Evolutionary conservation across 2,329 filamentous ascomycete genomes (phyloP).

Genomic region (Blastomyces gilchristii): DNA sequence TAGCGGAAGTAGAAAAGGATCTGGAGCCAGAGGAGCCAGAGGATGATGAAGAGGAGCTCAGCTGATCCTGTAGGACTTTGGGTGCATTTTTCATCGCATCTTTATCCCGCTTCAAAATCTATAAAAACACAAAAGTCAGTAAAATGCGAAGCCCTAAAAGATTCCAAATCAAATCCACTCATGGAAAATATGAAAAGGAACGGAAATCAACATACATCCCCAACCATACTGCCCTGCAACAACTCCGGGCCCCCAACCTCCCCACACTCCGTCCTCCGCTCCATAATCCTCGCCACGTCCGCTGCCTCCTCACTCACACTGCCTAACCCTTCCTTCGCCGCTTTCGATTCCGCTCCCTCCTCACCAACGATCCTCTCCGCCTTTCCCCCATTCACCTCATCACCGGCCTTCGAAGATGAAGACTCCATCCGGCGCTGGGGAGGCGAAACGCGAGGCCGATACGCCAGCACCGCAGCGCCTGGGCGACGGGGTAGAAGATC

Average conservation of each 20-base stretch:
- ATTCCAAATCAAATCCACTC: neutral
- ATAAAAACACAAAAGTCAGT: slow-evolving; percentile 1
- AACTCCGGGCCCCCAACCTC: slow-evolving; percentile 48
- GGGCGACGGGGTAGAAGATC: neutral
- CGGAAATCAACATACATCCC: slow-evolving; percentile 44
- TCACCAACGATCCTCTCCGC: slow-evolving; percentile 12
- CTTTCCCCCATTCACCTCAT: neutral
- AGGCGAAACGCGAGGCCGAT: neutral
- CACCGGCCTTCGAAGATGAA: neutral
- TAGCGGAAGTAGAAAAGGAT: slow-evolving; percentile 49
- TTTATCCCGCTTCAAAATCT: slow-evolving; percentile 56
- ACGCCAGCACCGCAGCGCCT: neutral
- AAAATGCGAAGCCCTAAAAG: neutral
- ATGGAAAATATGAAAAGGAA: neutral
- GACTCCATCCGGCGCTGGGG: neutral
- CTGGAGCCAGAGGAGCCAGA: slow-evolving; percentile 27
- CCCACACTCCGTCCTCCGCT: slow-evolving; percentile 29
- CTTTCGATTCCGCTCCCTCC: slow-evolving; percentile 29
- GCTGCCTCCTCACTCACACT: slow-evolving; percentile 57
- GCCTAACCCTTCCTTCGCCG: slow-evolving; percentile 45
- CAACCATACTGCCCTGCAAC: slow-evolving; percentile 54
- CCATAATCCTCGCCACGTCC: slow-evolving; percentile 48
- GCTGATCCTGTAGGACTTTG: slow-evolving; percentile 52
- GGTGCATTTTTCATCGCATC: slow-evolving; percentile 53
- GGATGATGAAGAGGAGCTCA: slow-evolving; percentile 5